Evolutionary conservation across 306 rosid species (phyloP).

Genomic region (Acacia melanoxylon): DNA sequence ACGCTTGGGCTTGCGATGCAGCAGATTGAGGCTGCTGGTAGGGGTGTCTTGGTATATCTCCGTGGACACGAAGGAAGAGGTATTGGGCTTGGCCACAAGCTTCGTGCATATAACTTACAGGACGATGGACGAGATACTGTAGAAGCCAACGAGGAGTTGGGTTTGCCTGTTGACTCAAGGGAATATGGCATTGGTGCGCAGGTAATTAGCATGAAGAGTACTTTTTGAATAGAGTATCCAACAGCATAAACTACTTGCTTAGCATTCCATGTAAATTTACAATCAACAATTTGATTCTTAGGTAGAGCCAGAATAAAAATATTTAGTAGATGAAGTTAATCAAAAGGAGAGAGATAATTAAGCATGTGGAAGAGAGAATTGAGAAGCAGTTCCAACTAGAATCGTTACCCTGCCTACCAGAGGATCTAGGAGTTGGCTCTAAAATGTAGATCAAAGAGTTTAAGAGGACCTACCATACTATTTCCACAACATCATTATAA

Average conservation of each 20-base stretch:
- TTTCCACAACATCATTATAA: constrained; percentile 40
- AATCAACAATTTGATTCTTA: background rate
- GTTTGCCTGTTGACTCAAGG: constrained; percentile 94
- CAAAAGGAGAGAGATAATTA: background rate
- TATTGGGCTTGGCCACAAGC: constrained; percentile 96
- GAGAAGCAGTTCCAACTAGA: background rate
- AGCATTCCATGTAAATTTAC: constrained; percentile 4
- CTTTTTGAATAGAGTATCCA: background rate
- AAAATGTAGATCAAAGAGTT: background rate
- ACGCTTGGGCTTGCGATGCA: constrained; percentile 81
- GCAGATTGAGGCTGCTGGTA: constrained; percentile 93
- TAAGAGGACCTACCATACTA: constrained; percentile 18
- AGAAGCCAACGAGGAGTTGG: constrained; percentile 93
- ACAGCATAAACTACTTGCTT: background rate
- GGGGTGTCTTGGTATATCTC: constrained; percentile 87
- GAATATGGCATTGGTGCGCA: constrained; percentile 97
- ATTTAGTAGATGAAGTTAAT: background rate
- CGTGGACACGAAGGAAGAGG: constrained; percentile 99
- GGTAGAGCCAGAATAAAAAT: background rate
- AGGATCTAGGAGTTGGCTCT: background rate
- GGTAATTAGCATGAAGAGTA: constrained; percentile 40
- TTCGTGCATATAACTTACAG: constrained; percentile 87
- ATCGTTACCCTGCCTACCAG: background rate
- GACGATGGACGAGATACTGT: constrained; percentile 85
- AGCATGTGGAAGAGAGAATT: background rate